Conservation (phyloP, 495 filamentous ascomycete genomes). For the Hypoxylon cercidicola region DNA sequence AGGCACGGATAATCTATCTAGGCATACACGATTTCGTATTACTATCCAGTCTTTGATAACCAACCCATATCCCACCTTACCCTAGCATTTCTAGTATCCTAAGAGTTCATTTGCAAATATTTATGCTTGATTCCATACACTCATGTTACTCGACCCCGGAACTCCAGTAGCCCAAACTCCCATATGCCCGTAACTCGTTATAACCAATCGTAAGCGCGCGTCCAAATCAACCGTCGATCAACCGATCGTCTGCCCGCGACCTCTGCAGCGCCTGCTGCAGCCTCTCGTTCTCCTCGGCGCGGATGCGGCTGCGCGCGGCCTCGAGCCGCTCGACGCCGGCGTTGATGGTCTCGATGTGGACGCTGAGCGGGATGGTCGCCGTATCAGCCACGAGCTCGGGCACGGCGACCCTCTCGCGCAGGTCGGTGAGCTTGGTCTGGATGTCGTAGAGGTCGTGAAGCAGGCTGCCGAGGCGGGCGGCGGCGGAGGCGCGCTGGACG, state of each 20-base stretch:
- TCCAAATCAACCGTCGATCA: slow-evolving; percentile 41
- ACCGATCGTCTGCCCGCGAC: slow-evolving; percentile 44
- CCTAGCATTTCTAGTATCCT: too few relatives aligned
- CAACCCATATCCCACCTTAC: too few relatives aligned
- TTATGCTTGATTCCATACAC: too few relatives aligned
- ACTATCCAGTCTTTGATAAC: too few relatives aligned
- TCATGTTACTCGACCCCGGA: neutral
- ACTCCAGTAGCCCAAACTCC: slow-evolving; percentile 10
- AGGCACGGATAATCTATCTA: too few relatives aligned
- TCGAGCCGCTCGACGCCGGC: slow-evolving; percentile 73
- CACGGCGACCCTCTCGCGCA: slow-evolving; percentile 70
- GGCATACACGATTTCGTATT: too few relatives aligned
- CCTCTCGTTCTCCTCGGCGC: slow-evolving; percentile 67
- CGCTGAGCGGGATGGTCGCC: slow-evolving; percentile 66
- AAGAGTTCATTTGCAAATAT: too few relatives aligned
- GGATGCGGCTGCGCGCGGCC: slow-evolving; percentile 61
- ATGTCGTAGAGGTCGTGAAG: slow-evolving; percentile 75
- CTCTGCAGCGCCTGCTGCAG: slow-evolving; percentile 61
- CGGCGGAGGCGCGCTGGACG: slow-evolving; percentile 67
- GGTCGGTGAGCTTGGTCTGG: slow-evolving; percentile 69
- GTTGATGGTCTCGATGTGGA: slow-evolving; percentile 77
- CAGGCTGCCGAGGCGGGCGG: slow-evolving; percentile 66
- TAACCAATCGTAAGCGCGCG: slow-evolving; percentile 2
- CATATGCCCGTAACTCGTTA: neutral
- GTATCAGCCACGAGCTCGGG: slow-evolving; percentile 61